Conservation (phyloP, 2,329 filamentous ascomycete species). For the Aspergillus transmontanensis region DNA sequence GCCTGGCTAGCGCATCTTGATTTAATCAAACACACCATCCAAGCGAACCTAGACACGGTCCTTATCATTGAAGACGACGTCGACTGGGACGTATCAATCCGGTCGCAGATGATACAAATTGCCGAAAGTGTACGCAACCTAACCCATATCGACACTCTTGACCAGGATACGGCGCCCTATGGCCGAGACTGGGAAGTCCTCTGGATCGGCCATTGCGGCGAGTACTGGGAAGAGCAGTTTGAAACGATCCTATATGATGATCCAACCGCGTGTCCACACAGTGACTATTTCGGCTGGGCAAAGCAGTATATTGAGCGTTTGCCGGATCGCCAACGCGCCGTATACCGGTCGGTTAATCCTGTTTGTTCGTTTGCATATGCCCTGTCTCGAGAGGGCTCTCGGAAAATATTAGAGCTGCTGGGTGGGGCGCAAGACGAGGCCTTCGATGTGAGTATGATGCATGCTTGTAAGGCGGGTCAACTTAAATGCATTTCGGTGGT, state of each 20-base stretch:
- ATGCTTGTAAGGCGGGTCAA: constrained; percentile 31
- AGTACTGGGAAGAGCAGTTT: constrained; percentile 20
- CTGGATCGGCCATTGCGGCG: constrained; percentile 43
- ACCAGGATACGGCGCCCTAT: constrained; percentile 23
- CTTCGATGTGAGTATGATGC: constrained; percentile 39
- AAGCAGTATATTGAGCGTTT: constrained; percentile 13
- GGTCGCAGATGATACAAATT: constrained; percentile 32
- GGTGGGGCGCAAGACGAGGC: constrained; percentile 33
- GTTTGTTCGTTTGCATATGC: constrained; percentile 42
- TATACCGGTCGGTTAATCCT: constrained; percentile 28
- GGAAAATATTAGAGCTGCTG: constrained; percentile 33
- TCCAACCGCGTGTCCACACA: constrained; percentile 24
- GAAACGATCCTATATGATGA: constrained; percentile 25
- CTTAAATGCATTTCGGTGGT: constrained; percentile 40
- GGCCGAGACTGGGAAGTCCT: constrained; percentile 41
- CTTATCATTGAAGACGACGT: constrained; percentile 49
- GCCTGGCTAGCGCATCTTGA: constrained; percentile 49
- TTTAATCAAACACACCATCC: constrained; percentile 21
- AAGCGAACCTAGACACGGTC: constrained; percentile 24
- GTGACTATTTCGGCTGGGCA: constrained; percentile 21
- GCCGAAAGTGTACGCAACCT: constrained; percentile 36
- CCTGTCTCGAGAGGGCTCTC: constrained; percentile 43
- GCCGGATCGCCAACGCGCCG: constrained; percentile 24
- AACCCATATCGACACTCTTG: constrained; percentile 11
- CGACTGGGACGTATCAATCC: constrained; percentile 41